These are phyloP conservation scores for Backusella mclennaniae DNA, from an alignment of 192 early-diverging fungal genomes.

Conservation along the genomic window DNA sequence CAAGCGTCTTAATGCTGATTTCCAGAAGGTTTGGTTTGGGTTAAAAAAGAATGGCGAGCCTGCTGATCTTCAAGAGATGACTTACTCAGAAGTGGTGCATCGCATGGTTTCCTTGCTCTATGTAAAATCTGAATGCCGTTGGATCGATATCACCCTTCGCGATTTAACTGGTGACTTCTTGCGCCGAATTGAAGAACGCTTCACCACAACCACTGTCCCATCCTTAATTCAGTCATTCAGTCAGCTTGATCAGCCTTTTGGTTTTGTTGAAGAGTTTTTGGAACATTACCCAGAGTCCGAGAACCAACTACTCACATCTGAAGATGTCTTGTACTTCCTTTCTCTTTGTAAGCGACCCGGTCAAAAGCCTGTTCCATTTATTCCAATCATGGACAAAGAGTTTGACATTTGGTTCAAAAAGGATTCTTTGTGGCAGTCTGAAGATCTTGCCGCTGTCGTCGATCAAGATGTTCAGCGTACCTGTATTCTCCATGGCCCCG, in stretches of 20 bases:
- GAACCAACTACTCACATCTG: constrained; percentile 74
- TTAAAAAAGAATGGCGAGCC: constrained; percentile 70
- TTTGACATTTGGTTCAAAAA: constrained; percentile 91
- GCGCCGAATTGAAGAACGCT: constrained; percentile 86
- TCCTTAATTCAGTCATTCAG: constrained; percentile 65
- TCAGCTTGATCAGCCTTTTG: constrained; percentile 60
- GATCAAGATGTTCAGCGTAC: constrained; percentile 83
- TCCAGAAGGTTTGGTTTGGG: constrained; percentile 96
- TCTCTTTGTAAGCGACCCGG: constrained; percentile 68
- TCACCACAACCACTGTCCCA: constrained; percentile 51
- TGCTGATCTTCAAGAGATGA: constrained; percentile 89
- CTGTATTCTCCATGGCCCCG: constrained; percentile 87
- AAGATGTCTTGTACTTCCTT: constrained; percentile 85
- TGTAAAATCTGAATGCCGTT: constrained; percentile 65
- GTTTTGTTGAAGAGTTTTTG: constrained; percentile 68
- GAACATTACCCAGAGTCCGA: constrained; percentile 65
- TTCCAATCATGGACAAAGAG: constrained; percentile 82
- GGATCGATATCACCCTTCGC: constrained; percentile 75
- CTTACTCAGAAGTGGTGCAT: constrained; percentile 82
- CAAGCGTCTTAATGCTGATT: constrained; percentile 80
- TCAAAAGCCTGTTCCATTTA: constrained; percentile 88
- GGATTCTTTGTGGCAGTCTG: constrained; percentile 88
- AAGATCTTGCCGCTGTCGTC: constrained; percentile 82
- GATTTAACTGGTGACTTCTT: constrained; percentile 78
- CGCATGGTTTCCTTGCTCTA: constrained; percentile 85